Conservation (phyloP, 2,329 filamentous ascomycete species). For the Penicillium hesseltinei region DNA sequence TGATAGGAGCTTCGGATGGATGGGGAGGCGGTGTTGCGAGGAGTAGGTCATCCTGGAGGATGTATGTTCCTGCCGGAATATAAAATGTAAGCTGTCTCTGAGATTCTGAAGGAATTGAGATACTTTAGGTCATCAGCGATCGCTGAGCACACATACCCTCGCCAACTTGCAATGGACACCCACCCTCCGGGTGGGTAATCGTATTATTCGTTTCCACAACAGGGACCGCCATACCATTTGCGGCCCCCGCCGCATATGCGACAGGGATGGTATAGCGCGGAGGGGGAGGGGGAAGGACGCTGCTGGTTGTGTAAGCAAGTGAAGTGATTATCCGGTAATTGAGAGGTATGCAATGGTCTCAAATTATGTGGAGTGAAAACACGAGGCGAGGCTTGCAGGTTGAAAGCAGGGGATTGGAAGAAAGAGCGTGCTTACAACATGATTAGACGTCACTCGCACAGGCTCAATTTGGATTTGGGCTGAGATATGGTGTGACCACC, state of each 20-base stretch:
- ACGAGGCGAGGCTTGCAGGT: neutral
- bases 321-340: neutral
- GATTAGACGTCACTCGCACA: conserved; percentile 8
- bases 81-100: conserved; percentile 22
- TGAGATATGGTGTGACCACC: conserved; percentile 12
- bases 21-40: conserved; percentile 93
- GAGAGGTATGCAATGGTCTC: neutral
- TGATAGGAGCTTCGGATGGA: conserved; percentile 82
- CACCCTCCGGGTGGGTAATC: conserved; percentile 74
- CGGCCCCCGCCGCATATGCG: conserved; percentile 70
- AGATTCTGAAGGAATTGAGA: neutral
- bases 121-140: neutral
- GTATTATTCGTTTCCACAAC: conserved; percentile 95
- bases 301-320: conserved; percentile 38
- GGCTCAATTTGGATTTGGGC: conserved; percentile 12
- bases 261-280: conserved; percentile 75
- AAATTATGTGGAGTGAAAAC: neutral
- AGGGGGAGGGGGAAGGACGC: conserved; percentile 79
- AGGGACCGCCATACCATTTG: conserved; percentile 65
- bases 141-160: conserved; percentile 63
- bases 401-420: neutral
- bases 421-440: conserved; percentile 27
- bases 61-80: conserved; percentile 70
- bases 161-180: conserved; percentile 87
- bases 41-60: conserved; percentile 84